Evolutionary conservation across 164 flowering plant genomes (phyloP).

Genomic region (Tinospora cordifolia): DNA sequence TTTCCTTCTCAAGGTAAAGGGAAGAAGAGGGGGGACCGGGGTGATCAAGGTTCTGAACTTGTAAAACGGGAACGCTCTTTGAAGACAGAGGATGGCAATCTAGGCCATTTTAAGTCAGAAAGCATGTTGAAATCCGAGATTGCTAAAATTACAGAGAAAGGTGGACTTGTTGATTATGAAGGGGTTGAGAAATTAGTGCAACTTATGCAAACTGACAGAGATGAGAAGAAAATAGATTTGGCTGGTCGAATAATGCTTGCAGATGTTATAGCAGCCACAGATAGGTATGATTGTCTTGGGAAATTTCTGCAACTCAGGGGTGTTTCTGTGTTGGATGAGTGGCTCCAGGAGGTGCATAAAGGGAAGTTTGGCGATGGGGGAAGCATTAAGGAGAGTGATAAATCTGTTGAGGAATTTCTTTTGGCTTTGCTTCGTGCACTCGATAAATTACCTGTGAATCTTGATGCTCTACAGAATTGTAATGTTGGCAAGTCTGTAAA

Average conservation of each 20-base stretch:
- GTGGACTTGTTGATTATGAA: conserved; percentile 61
- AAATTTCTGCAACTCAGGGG: conserved; percentile 77
- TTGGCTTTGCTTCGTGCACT: conserved; percentile 80
- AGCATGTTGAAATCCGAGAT: conserved; percentile 54
- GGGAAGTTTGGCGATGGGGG: conserved; percentile 60
- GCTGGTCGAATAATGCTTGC: conserved; percentile 59
- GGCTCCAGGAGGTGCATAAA: conserved; percentile 89
- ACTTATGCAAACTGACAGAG: conserved; percentile 56
- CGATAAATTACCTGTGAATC: conserved; percentile 84
- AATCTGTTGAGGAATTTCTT: conserved; percentile 70
- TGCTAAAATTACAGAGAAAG: conserved; percentile 62
- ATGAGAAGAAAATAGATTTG: conserved; percentile 62
- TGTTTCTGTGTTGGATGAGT: conserved; percentile 70
- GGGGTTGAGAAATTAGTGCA: conserved; percentile 75
- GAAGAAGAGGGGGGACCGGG: conserved; percentile 63
- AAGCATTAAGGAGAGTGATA: conserved; percentile 58
- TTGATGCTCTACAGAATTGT: conserved; percentile 70
- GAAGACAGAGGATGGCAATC: conserved; percentile 55
- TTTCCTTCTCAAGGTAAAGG: conserved; percentile 61
- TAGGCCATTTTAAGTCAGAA: conserved; percentile 34
- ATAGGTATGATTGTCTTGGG: conserved; percentile 62
- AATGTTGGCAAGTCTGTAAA: conserved; percentile 89
- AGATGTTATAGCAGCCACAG: conserved; percentile 68
- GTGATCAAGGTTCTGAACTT: conserved; percentile 59
- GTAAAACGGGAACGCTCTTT: conserved; percentile 52